Evolutionary conservation across 176 grass and related monocot genomes (phyloP), one percentile per base, ranked within the genome.

Genomic region (Hyparrhenia diplandra): DNA sequence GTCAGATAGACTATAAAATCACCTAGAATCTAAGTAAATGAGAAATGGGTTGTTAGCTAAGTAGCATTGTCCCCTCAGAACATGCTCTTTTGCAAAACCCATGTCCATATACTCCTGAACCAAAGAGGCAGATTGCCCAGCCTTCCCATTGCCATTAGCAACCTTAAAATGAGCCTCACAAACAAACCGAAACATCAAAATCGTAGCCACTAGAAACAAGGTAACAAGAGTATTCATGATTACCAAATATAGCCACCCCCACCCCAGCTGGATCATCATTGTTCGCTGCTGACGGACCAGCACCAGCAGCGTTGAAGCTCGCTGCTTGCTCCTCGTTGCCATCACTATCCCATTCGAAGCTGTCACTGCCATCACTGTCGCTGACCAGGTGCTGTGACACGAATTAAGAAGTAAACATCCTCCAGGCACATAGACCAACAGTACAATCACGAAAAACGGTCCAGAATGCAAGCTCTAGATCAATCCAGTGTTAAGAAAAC

Each of bases 71-170:
- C 82, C 34, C 62, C 75, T 83, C n/a, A 55, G 25, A 42, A 95
- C 78, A 82, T 85, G 83, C 20, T 92, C 68, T 62, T 85, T 24
- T 8, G 71, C 0, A 29, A 95, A 95, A n/a, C 93, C 90, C 93
- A 95, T 95, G 20, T 13, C 79, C 30, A 92, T 42, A 34, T 90
- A 90, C 7, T 71, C 34, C 6, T 62, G 42, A 73, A 86, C 77
- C 54, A 81, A 30, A 78, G 72, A 77, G 16, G 40, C 55, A 69
- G 74, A 27, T 59, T 84, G 54, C 28, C 57, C 37, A 2, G 82
- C 58, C 43, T 35, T 73, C 32, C 63, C 79, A 42, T 88, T 81
- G 57, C 55, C 79, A 51, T 88, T 87, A 64, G 64, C 23, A 69
- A 42, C 61, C 88, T 95, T 76, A 47, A 2, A 68, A 64, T 63